These are phyloP conservation scores for Gentiana dahurica DNA, from an alignment of 257 asterid genomes.

Conservation along the genomic window DNA sequence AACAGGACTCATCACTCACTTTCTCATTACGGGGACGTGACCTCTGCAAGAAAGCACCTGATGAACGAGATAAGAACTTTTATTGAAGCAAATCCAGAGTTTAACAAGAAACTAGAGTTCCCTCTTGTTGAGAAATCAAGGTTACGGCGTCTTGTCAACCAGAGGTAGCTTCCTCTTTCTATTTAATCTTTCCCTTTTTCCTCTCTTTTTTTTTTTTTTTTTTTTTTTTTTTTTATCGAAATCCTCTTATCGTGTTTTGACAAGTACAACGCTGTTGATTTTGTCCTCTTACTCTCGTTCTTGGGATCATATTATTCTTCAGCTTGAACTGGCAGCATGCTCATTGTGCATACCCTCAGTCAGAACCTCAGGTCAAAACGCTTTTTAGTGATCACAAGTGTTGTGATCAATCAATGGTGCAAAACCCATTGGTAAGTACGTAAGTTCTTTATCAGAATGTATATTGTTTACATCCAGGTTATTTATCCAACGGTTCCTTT, in stretches of 20 bases:
- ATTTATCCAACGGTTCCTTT: background rate
- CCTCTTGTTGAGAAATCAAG: conserved; percentile 51
- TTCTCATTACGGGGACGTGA: conserved; percentile 41
- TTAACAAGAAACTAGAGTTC: conserved; percentile 30
- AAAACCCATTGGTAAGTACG: conserved; percentile 25
- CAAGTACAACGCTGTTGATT: background rate
- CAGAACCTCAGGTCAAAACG: conserved; percentile 44
- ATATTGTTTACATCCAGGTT: conserved; percentile 2
- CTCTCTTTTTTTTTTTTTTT: background rate
- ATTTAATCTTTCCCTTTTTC: background rate
- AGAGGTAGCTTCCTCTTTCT: conserved; percentile 35
- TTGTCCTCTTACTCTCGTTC: background rate
- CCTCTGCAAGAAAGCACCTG: conserved; percentile 40
- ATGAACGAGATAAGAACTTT: conserved; percentile 28
- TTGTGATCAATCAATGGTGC: conserved; percentile 20
- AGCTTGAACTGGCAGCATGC: conserved; percentile 90
- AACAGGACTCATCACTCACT: conserved; percentile 49
- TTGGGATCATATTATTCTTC: conserved; percentile 11
- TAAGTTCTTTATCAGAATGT: background rate
- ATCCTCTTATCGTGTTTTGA: too few species aligned
- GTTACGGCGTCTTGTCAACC: conserved; percentile 64
- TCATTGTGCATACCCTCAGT: conserved; percentile 53
- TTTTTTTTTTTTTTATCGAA: background rate
- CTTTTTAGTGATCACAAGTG: conserved; percentile 70
- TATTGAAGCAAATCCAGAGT: conserved; percentile 54